These are phyloP conservation scores for Xylaria flabelliformis DNA, from an alignment of 495 filamentous ascomycete species.

Conservation along the genomic window DNA sequence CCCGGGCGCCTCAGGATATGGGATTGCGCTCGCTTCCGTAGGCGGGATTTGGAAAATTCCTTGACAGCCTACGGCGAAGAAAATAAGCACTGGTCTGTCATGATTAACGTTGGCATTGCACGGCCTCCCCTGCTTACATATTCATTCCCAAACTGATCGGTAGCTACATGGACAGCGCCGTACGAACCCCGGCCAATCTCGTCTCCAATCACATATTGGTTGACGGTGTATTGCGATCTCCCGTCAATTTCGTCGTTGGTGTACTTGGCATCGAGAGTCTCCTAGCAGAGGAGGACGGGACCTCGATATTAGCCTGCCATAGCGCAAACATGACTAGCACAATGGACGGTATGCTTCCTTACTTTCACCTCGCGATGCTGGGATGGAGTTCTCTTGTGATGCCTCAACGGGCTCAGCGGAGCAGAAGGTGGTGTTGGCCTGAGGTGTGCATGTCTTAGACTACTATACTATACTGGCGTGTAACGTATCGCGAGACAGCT, in stretches of 20 bases:
- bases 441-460: slow-evolving; percentile 22
- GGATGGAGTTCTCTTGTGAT: slow-evolving; percentile 76
- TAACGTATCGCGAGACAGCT: slow-evolving; percentile 25
- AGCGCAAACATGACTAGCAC: slow-evolving; percentile 34
- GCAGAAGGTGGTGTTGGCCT: slow-evolving; percentile 50
- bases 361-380: slow-evolving; percentile 75
- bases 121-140: slow-evolving; percentile 66
- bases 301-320: slow-evolving; percentile 7
- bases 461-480: slow-evolving; percentile 26
- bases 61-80: slow-evolving; percentile 76
- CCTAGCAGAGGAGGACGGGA: slow-evolving; percentile 54
- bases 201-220: slow-evolving; percentile 92
- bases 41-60: slow-evolving; percentile 92
- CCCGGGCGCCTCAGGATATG: slow-evolving; percentile 72
- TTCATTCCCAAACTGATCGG: slow-evolving; percentile 90
- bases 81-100: slow-evolving; percentile 23
- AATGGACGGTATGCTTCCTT: slow-evolving; percentile 22
- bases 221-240: slow-evolving; percentile 75
- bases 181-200: slow-evolving; percentile 97
- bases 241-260: slow-evolving; percentile 85
- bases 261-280: slow-evolving; percentile 92
- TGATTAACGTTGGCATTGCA: not conserved
- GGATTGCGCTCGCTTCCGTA: slow-evolving; percentile 93
- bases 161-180: slow-evolving; percentile 89
- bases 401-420: slow-evolving; percentile 61